phyloP scores from a whole-genome alignment of 163 green algal genomes.

The Scenedesmus sp. region DNA sequence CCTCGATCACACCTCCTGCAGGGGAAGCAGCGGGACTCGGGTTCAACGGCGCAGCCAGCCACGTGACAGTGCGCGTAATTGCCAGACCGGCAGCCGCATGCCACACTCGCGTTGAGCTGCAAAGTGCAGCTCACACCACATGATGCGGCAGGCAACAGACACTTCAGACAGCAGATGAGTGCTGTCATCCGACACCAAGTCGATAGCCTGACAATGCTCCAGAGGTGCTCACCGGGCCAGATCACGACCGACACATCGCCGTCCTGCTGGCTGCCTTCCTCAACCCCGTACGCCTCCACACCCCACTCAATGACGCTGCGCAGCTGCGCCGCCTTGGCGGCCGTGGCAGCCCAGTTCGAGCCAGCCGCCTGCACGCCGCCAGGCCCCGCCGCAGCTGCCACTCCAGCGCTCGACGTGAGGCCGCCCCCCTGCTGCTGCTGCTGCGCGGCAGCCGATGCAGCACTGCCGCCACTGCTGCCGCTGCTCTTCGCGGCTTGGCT shows the following conservation, averaged over 20 bases:
- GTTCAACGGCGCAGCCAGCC: too few species aligned
- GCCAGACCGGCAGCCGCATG: too few species aligned
- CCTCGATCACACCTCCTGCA: conserved; percentile 69
- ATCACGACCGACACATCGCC: conserved; percentile 82
- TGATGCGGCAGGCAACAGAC: too few species aligned
- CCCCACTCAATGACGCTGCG: conserved; percentile 84
- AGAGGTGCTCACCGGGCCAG: conserved; percentile 67
- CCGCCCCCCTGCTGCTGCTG: conserved; percentile 36
- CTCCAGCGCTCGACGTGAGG: not conserved
- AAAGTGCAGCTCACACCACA: too few species aligned
- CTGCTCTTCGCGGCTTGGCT: not conserved
- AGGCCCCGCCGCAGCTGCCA: not conserved
- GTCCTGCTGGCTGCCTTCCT: not conserved
- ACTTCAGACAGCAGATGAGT: too few species aligned
- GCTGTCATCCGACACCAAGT: too few species aligned
- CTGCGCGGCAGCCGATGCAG: not conserved
- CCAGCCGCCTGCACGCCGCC: not conserved
- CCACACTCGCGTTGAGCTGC: too few species aligned
- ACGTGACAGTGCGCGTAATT: too few species aligned
- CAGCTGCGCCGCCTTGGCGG: conserved; percentile 67
- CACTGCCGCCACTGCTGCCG: not conserved
- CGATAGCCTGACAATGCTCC: not conserved
- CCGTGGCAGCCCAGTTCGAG: conserved; percentile 39
- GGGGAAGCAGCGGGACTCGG: too few species aligned
- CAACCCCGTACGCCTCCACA: conserved; percentile 60